Evolutionary conservation across 495 filamentous ascomycete genomes (phyloP), one percentile per base, ranked within the genome.

Genomic region (Lepraria neglecta): DNA sequence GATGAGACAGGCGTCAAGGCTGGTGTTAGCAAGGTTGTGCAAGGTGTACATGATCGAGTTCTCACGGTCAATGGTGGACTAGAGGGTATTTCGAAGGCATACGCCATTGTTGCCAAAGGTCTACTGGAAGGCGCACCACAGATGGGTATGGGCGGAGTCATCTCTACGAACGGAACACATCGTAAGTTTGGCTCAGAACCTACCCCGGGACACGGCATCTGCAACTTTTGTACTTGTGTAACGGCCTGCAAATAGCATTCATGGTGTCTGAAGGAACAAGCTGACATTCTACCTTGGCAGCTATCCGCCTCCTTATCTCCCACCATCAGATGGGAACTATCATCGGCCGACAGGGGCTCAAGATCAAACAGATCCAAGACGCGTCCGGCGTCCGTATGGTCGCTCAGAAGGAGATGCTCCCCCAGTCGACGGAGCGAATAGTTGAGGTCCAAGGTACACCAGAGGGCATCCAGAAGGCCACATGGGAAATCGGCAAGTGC

Each of bases 271-370:
- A 21, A 31, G 17, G 54, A 31, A 52, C 28, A 33, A 59, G 64
- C 76, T 78, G 67, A 77, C 21, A 19, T 24, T 55, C 28, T 7
- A 3, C 44, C 4, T 33, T 70, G 6, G 58, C 63, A 98, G 94
- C 95, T 38, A 87, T 98, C 71, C 96, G 95, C 63, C 84, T 98
- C 11, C 84, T 98, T 66, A 98, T 98, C 71, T 97, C 95, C 21
- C 94, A 98, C 77, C 97, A 97, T 71, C 95, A 98, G 74, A 98
- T 98, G 94, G 94, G 94, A 58, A 97, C 94, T 64, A 96, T 98
- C 74, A 98, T 98, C 67, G 94, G 94, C 64, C 87, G 91, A 56
- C 87, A 91, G 76, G 94, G 94, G 48, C 80, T 95, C 62, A 97
- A 97, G 79, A 98, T 98, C 79, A 98, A 98, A 82, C 88, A 96